A percentile compares a stretch with the other conserved stretches of the same genome.
phyloP scores from a whole-genome alignment of 2,329 filamentous ascomycete genomes.

The Trichoderma arundinaceum region DNA sequence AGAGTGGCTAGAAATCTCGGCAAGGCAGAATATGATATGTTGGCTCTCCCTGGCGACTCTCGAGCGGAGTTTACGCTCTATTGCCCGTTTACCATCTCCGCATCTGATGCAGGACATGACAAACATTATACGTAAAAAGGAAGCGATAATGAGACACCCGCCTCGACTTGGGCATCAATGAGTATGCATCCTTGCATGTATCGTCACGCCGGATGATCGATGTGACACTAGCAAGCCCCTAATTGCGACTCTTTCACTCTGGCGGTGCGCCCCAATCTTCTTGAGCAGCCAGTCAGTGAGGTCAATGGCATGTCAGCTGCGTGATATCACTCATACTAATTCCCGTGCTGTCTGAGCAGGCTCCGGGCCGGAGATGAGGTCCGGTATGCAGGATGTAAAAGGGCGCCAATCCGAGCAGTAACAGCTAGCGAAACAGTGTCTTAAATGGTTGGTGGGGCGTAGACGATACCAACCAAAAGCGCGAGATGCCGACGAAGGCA shows the following conservation, averaged over 20 bases:
- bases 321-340: not conserved
- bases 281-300: not conserved
- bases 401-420: not conserved
- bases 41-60: not conserved
- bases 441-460: conserved; percentile 1
- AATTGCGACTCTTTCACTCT: not conserved
- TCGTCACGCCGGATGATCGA: not conserved
- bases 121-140: not conserved
- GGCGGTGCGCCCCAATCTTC: not conserved
- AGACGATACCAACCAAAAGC: not conserved
- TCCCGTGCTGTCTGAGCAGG: not conserved
- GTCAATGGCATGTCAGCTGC: not conserved
- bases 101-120: not conserved
- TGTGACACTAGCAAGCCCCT: not conserved
- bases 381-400: not conserved
- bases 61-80: not conserved
- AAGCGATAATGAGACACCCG: not conserved
- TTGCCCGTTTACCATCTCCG: not conserved
- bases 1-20: not conserved
- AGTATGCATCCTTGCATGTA: not conserved
- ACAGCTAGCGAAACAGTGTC: not conserved
- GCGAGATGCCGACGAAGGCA: not conserved
- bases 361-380: conserved; percentile 23
- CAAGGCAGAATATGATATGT: not conserved
- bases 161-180: not conserved